Percentiles rank a stretch among this genome's conserved stretches.
Evolutionary conservation across 1,284 basidiomycete genomes (phyloP).

Genomic region (Irpex sp.): DNA sequence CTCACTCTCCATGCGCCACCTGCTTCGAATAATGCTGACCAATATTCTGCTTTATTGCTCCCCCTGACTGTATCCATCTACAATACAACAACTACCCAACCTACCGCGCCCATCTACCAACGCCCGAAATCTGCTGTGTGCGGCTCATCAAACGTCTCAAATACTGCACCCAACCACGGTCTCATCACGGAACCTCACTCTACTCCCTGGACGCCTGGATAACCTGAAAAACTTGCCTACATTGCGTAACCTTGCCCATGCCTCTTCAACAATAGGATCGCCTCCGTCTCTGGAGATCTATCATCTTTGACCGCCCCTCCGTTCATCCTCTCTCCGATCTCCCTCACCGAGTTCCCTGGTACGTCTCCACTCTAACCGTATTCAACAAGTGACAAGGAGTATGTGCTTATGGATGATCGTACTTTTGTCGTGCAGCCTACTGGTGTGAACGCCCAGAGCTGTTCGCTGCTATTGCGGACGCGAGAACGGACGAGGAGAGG

Average conservation of each 20-base stretch:
- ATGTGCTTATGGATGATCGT: too few species aligned
- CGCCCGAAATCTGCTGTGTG: too few species aligned
- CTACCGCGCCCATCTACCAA: too few species aligned
- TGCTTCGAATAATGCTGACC: neutral
- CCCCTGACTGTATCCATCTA: neutral
- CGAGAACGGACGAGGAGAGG: conserved; percentile 67
- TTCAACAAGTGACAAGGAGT: too few species aligned
- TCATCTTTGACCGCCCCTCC: conserved; percentile 94
- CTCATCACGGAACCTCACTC: neutral
- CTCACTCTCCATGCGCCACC: neutral
- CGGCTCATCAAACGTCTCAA: too few species aligned
- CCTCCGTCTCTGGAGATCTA: conserved; percentile 88
- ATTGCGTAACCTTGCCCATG: neutral
- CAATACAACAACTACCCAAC: too few species aligned
- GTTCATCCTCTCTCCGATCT: conserved; percentile 86
- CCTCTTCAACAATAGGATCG: conserved; percentile 47
- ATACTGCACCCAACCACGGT: too few species aligned
- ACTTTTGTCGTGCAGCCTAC: conserved; percentile 52
- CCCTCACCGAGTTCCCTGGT: conserved; percentile 88
- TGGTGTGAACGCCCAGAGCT: conserved; percentile 90
- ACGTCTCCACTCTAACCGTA: conserved; percentile 18
- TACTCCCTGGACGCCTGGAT: neutral
- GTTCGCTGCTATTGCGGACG: conserved; percentile 82
- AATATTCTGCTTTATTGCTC: neutral
- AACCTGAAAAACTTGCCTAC: neutral